Evolutionary conservation across 345 rosid species (phyloP), one percentile per base, ranked within the genome.

Genomic region (Camelina neglecta): DNA sequence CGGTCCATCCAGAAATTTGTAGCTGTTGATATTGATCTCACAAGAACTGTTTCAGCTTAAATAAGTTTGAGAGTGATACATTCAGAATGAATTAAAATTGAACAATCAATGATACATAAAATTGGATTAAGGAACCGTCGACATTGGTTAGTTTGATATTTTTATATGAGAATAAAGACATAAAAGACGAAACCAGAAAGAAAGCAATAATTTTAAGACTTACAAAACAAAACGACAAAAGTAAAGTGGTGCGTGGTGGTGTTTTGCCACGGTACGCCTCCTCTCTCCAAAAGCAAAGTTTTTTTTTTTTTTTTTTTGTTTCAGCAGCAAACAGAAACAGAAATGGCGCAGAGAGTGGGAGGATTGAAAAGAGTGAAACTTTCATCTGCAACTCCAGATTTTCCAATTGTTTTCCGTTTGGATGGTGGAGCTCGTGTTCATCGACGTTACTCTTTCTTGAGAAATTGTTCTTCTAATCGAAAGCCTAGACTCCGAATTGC

Each of bases 401-500:
- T 72, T 54, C 77, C 81, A 0, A 5, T 67, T 6, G 13, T 15
- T 11, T 39, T 4, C 0, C 76, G 55, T 38, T 36, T 1, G 0
- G 66, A 77, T 35, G 60, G 4, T 35, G 60, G 54, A 48, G 33
- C 48, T 0, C 54, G 47, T 39, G 9, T 58, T 36, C 58, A 66
- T 44, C 69, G 77, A 38, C 58, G 75, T 2, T 76, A 24, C 75
- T 53, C 65, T 62, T 79, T 69, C 60, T 18, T 73, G 0, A 49
- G 80, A 44, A 79, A 60, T 45, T 70, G 29, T 60, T 59, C 71
- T 69, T 66, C 81, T 1, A 71, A 67, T 55, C 87, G 80, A 36
- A 83, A 70, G 80, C 75, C 78, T 38, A 82, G 84, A 68, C 85
- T 84, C 55, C 88, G 85, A 81, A 75, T 87, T 65, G 86, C 80